Evolutionary conservation across 441 rosid genomes (phyloP), one percentile per base, ranked within the genome.

Genomic region (Jatropha podagrica): DNA sequence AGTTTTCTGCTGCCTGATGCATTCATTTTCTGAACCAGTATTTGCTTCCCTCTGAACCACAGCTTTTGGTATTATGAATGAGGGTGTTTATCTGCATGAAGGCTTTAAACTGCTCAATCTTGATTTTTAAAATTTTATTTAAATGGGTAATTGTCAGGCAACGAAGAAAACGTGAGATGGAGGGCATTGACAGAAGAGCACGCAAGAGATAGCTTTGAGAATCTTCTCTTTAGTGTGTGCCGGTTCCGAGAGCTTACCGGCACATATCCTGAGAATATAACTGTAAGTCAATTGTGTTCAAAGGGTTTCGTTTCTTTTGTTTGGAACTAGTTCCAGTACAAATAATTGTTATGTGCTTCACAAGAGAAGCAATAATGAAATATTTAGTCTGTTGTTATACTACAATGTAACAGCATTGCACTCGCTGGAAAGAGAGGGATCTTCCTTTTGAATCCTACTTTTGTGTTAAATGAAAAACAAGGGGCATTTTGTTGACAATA

Each of bases 121-220:
- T 84, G 73, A 65, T 71, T 49, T 11, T 77, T 54, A 58, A 32
- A 32, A 32, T 51, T n/a, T 27, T 41, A 40, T 77, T 72, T 37
- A 42, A 71, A 60, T 76, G 69, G 77, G 63, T 80, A 49, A 75
- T 80, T 76, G 56, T 58, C 77, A 96, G 99, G 93, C 51, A 91
- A 88, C 63, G 85, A 82, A 81, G 93, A 90, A 78, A 86, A 77
- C 23, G 97, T 96, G 75, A 85, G 89, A 82, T 81, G 83, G 81
- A 88, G 99, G 81, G 90, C 97, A 72, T 77, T 95, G 85, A 95
- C 99, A 10, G 99, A 95, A 84, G 99, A 95, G 81, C 94, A 95
- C 84, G 98, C 99, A 10, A 89, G 99, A 79, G 98, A 95, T 83
- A 95, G 99, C 87, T 91, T 93, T 80, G 99, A 95, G 89, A 95